A percentile compares a stretch with the other conserved stretches of the same genome.
These are phyloP conservation scores for Populus tomentosa DNA, from an alignment of 441 rosid genomes.

Conservation along the genomic window DNA sequence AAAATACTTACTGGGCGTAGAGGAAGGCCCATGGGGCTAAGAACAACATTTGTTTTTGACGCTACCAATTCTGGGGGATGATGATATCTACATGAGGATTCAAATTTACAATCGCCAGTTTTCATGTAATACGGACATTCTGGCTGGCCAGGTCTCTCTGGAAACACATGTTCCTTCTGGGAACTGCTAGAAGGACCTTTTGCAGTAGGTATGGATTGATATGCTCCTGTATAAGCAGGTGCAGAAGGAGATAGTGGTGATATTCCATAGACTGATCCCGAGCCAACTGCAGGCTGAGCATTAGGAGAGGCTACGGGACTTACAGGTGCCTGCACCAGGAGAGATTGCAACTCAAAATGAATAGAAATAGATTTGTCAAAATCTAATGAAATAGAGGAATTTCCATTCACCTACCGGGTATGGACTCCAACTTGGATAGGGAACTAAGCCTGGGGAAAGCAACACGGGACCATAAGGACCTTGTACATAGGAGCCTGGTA, in stretches of 20 bases:
- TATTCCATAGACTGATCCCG: constrained; percentile 64
- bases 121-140: constrained; percentile 88
- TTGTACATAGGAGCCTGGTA: constrained; percentile 65
- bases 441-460: constrained; percentile 69
- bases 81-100: constrained; percentile 87
- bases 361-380: not conserved
- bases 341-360: constrained; percentile 3
- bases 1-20: constrained; percentile 72
- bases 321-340: constrained; percentile 44
- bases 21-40: constrained; percentile 81
- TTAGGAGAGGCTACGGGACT: constrained; percentile 61
- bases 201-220: constrained; percentile 45
- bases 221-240: constrained; percentile 60
- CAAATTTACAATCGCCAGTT: constrained; percentile 91
- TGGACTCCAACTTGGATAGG: constrained; percentile 69
- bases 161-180: constrained; percentile 61
- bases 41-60: constrained; percentile 43
- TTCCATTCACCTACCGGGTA: constrained; percentile 52
- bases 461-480: constrained; percentile 71
- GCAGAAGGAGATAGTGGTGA: constrained; percentile 66
- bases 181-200: constrained; percentile 46
- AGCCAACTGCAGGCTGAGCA: constrained; percentile 55
- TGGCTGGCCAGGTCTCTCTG: constrained; percentile 84
- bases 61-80: constrained; percentile 67
- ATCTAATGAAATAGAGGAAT: constrained; percentile 1